Base-by-base conservation (phyloP, 345 rosid genomes). In the Eucalyptus grandis region DNA sequence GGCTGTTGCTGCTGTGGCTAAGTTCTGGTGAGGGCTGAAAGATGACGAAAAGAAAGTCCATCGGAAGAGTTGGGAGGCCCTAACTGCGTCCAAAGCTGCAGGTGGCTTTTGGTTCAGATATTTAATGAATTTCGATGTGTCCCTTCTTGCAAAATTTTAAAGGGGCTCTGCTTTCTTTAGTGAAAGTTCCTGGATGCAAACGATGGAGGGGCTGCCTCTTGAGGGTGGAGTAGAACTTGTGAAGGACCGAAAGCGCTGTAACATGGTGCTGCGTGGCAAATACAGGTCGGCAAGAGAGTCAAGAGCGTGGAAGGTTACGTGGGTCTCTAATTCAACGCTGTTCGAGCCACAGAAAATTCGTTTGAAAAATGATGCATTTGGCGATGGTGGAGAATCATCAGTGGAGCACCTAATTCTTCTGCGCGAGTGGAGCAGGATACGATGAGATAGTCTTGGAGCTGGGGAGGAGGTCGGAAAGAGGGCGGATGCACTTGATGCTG, bases 241-340 rank as follows among this genome's bases (percentile, higher is more conserved):
- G 14, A 27, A 60, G 31, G 31, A 27, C 67, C n/a, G 31, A 60
- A 27, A 0, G n/a, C 2, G 31, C 67, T 62, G 69, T 1, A 27
- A 27, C 1, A 62, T n/a, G 77, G 77, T n/a, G 40, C 21, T n/a
- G 77, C 34, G 77, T n/a, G 77, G 77, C 77, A n/a, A n/a, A 14
- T n/a, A n/a, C 19, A 65, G 77, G 77, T n/a, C 77, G 40, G 77
- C 77, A 65, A 65, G 77, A 65, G 77, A 65, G 19, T n/a, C 12
- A 10, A 56, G 37, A n/a, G 40, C 34, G 0, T 14, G 77, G 77
- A n/a, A 65, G 77, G 40, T 0, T 15, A n/a, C 19, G 77, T 15
- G 21, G 37, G 10, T 7, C 37, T 65, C 21, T n/a, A 17, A 14
- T 65, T 65, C 40, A n/a, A 9, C 16, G 0, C 40, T 0, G 37